Conservation (phyloP, 148 eudicot genomes). For the Cornus kousa region DNA sequence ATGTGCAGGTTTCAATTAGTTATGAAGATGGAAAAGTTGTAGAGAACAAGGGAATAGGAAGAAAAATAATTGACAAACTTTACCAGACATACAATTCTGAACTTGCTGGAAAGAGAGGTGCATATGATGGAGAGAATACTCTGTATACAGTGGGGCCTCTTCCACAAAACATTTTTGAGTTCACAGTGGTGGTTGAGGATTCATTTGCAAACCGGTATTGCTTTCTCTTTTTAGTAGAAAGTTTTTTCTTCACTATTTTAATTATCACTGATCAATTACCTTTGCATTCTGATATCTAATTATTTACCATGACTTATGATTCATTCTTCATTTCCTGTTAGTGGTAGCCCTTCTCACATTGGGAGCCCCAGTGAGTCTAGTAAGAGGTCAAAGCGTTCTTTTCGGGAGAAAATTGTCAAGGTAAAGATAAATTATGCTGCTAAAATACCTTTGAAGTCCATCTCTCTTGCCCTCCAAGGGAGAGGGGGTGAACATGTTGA, state of each 20-base stretch:
- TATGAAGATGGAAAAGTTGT: conserved; percentile 48
- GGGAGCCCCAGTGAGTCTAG: conserved; percentile 31
- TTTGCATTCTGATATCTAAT: neutral
- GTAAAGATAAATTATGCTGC: conserved; percentile 60
- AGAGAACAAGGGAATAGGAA: conserved; percentile 52
- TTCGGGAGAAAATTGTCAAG: conserved; percentile 45
- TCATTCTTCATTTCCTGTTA: neutral
- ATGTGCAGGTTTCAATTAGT: conserved; percentile 59
- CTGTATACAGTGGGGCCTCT: conserved; percentile 74
- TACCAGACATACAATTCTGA: conserved; percentile 47
- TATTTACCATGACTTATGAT: neutral
- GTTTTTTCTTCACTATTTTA: neutral
- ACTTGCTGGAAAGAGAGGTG: conserved; percentile 46
- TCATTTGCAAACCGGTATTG: conserved; percentile 54
- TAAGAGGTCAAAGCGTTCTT: conserved; percentile 58
- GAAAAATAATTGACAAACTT: conserved; percentile 55
- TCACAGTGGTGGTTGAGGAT: conserved; percentile 57
- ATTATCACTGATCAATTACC: neutral
- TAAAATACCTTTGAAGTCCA: conserved; percentile 45
- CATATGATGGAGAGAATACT: conserved; percentile 73
- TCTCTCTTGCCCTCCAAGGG: conserved; percentile 41
- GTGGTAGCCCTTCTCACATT: conserved; percentile 10
- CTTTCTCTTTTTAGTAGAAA: neutral
- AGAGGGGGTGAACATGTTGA: conserved; percentile 32
- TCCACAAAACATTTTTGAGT: conserved; percentile 45